These are phyloP conservation scores for Pseudopyricularia cyperi DNA, from an alignment of 2,329 filamentous ascomycete genomes.

Conservation along the genomic window DNA sequence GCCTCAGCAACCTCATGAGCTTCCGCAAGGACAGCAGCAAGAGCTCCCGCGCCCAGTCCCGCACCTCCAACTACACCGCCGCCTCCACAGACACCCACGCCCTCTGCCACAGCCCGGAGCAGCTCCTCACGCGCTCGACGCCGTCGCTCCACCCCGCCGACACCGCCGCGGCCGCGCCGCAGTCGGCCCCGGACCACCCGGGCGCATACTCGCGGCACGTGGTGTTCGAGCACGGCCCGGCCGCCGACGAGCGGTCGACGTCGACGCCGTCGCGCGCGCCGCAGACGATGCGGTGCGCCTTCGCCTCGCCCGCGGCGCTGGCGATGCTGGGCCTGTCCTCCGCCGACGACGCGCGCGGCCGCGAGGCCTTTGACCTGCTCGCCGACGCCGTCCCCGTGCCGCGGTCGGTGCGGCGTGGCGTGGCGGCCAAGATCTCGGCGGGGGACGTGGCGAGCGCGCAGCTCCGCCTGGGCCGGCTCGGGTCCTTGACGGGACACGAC, in stretches of 20 bases:
- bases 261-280: conserved; percentile 6
- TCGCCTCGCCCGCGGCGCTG: conserved; percentile 22
- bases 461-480: not conserved
- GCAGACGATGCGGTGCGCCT: conserved; percentile 25
- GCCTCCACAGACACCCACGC: not conserved
- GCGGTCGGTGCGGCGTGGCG: conserved; percentile 28
- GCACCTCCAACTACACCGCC: conserved; percentile 7
- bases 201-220: conserved; percentile 1
- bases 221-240: not conserved
- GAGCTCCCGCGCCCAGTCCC: not conserved
- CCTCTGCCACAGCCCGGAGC: not conserved
- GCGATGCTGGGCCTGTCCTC: conserved; percentile 28
- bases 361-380: conserved; percentile 43
- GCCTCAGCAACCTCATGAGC: conserved; percentile 2
- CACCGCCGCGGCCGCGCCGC: not conserved
- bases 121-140: not conserved
- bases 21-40: not conserved
- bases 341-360: conserved; percentile 13
- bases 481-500: not conserved
- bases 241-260: not conserved
- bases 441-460: conserved; percentile 8
- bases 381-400: conserved; percentile 28
- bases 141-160: not conserved
- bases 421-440: conserved; percentile 22
- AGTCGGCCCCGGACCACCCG: not conserved